These are phyloP conservation scores for Gamsiella multidivaricata DNA, from an alignment of 192 early-diverging fungal species.

Conservation along the genomic window DNA sequence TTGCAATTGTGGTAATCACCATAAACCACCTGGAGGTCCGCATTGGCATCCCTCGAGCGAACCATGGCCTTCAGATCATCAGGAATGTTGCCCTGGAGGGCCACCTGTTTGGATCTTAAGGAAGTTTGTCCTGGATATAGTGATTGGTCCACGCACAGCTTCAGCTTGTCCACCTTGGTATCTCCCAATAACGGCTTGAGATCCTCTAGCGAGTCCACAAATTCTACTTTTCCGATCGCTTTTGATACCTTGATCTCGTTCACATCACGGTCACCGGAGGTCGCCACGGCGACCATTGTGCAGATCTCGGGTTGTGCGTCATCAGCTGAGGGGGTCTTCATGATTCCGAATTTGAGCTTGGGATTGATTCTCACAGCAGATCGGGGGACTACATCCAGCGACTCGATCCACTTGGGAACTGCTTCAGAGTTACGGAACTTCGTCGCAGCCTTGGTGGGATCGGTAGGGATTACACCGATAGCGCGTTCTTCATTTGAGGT, in stretches of 20 bases:
- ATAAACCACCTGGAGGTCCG: conserved; percentile 12
- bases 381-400: conserved; percentile 31
- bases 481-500: conserved; percentile 89
- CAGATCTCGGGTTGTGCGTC: background rate
- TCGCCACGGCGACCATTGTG: conserved; percentile 37
- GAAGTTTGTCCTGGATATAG: conserved; percentile 29
- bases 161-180: conserved; percentile 21
- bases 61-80: conserved; percentile 17
- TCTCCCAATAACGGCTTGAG: conserved; percentile 29
- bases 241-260: conserved; percentile 48
- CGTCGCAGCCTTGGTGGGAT: conserved; percentile 23
- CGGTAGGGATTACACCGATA: conserved; percentile 49
- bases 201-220: conserved; percentile 27
- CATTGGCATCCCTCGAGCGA: background rate
- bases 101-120: background rate
- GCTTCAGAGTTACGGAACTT: conserved; percentile 33
- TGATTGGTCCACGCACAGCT: conserved; percentile 45
- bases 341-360: conserved; percentile 31
- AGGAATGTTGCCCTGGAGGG: background rate
- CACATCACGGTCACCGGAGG: conserved; percentile 33
- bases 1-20: conserved; percentile 62
- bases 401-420: conserved; percentile 42
- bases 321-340: conserved; percentile 17
- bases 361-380: conserved; percentile 35
- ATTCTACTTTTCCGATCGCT: conserved; percentile 25